Percentiles rank a stretch among this genome's conserved stretches.
phyloP scores from a whole-genome alignment of 2,329 filamentous ascomycete genomes.

The Trichoderma lentiforme region DNA sequence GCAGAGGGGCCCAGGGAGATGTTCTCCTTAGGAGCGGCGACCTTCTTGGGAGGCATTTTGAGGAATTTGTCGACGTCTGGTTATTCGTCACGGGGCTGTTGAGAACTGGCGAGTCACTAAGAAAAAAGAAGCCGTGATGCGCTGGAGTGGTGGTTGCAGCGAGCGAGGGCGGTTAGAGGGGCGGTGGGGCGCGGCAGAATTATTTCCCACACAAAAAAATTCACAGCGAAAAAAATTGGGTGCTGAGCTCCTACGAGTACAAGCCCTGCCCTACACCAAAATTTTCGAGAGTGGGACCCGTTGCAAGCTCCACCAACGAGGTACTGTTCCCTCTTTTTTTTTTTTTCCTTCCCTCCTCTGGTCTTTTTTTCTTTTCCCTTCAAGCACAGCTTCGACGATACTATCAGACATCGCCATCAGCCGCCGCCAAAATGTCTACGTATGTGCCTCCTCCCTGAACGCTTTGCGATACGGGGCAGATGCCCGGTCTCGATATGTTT shows the following conservation, averaged over 20 bases:
- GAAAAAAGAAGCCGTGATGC: slow-evolving; percentile 27
- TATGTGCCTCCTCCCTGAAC: slow-evolving; percentile 47
- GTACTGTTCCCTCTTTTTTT: slow-evolving; percentile 3
- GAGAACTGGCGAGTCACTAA: slow-evolving; percentile 30
- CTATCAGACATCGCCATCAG: slow-evolving; percentile 38
- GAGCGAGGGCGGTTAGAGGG: slow-evolving; percentile 23
- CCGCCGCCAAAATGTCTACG: slow-evolving; percentile 49
- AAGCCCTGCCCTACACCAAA: slow-evolving; percentile 36
- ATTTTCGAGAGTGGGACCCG: not conserved
- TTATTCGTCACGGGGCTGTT: slow-evolving; percentile 36
- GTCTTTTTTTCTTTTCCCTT: slow-evolving; percentile 11
- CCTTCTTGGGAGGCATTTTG: slow-evolving; percentile 96
- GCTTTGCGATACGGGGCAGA: slow-evolving; percentile 33
- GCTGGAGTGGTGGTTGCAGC: slow-evolving; percentile 27
- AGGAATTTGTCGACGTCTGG: slow-evolving; percentile 35
- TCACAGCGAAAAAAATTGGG: slow-evolving; percentile 16
- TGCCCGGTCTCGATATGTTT: slow-evolving; percentile 50
- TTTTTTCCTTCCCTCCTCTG: not conserved
- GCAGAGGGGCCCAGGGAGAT: slow-evolving; percentile 96
- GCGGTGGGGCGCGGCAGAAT: slow-evolving; percentile 41
- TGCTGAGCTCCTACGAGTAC: not conserved
- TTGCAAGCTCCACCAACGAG: slow-evolving; percentile 1
- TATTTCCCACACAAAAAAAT: not conserved
- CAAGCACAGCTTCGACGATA: slow-evolving; percentile 30
- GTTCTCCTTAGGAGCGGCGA: slow-evolving; percentile 88